A percentile compares a stretch with the other conserved stretches of the same genome.
Conservation (phyloP, 345 rosid genomes). For the Murraya koenigii region DNA sequence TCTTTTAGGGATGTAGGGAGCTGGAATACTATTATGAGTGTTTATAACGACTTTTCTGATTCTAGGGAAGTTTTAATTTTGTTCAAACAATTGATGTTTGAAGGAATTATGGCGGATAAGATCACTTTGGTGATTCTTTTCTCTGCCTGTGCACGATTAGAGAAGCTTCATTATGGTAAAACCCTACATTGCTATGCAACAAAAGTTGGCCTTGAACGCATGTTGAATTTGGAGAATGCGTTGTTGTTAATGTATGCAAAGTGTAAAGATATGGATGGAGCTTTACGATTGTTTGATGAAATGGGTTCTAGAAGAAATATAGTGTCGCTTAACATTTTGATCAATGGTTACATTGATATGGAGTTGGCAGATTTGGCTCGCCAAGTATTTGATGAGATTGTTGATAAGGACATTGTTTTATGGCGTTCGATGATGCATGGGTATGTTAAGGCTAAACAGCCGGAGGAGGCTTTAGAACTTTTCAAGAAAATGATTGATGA, state of each 20-base stretch:
- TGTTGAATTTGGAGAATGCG: slow-evolving; percentile 23
- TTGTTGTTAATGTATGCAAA: slow-evolving; percentile 19
- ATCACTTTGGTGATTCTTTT: slow-evolving; percentile 8
- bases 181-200: slow-evolving; percentile 19
- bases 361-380: slow-evolving; percentile 20
- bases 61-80: slow-evolving; percentile 14
- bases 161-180: slow-evolving; percentile 16
- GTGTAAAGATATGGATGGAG: slow-evolving; percentile 16
- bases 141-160: slow-evolving; percentile 19
- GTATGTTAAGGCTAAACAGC: slow-evolving; percentile 18
- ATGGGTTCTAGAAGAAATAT: slow-evolving; percentile 16
- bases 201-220: slow-evolving; percentile 21
- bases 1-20: slow-evolving; percentile 14
- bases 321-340: slow-evolving; percentile 22
- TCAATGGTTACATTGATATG: slow-evolving; percentile 29
- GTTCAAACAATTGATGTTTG: slow-evolving; percentile 11
- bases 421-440: slow-evolving; percentile 29
- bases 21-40: slow-evolving; percentile 28
- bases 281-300: slow-evolving; percentile 15
- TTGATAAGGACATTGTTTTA: slow-evolving; percentile 21
- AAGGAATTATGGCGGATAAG: slow-evolving; percentile 12
- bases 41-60: background rate
- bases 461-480: slow-evolving; percentile 21
- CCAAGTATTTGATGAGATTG: slow-evolving; percentile 17
- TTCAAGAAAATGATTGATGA: slow-evolving; percentile 20